Evolutionary conservation across 176 grass and related monocot genomes (phyloP).

Genomic region (Oropetium thomaeum): DNA sequence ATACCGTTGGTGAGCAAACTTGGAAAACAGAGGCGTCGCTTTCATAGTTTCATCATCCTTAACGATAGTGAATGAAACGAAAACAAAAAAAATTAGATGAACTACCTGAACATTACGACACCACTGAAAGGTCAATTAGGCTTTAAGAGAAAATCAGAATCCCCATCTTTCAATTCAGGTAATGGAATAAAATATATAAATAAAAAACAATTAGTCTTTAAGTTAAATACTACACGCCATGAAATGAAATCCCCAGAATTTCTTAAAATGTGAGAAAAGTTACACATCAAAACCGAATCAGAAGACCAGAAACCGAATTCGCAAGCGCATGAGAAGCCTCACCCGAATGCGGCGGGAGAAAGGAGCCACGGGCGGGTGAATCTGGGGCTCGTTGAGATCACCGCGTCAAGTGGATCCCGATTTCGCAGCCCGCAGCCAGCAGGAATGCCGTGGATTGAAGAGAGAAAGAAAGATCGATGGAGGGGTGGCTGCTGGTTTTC

Average conservation of each 20-base stretch:
- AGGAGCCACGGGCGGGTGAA: neutral
- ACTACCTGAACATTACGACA: conserved; percentile 3
- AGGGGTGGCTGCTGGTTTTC: conserved; percentile 1
- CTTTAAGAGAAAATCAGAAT: neutral
- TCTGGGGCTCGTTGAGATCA: conserved; percentile 13
- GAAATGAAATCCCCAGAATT: neutral
- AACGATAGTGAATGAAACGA: neutral
- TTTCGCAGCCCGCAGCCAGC: neutral
- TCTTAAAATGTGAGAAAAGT: neutral
- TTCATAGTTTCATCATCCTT: neutral
- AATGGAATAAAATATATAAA: no score
- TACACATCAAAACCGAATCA: neutral
- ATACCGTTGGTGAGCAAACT: conserved; percentile 29
- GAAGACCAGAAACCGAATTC: conserved; percentile 30
- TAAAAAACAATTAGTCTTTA: no score
- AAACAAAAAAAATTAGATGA: neutral
- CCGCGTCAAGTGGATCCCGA: conserved; percentile 7
- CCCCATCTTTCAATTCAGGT: neutral
- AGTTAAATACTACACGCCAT: neutral
- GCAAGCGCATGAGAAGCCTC: conserved; percentile 16
- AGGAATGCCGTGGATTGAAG: conserved; percentile 1
- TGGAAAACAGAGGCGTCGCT: neutral
- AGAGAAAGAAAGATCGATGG: conserved; percentile 2
- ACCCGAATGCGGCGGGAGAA: conserved; percentile 25
- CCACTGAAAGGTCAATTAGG: neutral